Evolutionary conservation across 768 basidiomycete species (phyloP).

Genomic region (Termitomyces sp.): DNA sequence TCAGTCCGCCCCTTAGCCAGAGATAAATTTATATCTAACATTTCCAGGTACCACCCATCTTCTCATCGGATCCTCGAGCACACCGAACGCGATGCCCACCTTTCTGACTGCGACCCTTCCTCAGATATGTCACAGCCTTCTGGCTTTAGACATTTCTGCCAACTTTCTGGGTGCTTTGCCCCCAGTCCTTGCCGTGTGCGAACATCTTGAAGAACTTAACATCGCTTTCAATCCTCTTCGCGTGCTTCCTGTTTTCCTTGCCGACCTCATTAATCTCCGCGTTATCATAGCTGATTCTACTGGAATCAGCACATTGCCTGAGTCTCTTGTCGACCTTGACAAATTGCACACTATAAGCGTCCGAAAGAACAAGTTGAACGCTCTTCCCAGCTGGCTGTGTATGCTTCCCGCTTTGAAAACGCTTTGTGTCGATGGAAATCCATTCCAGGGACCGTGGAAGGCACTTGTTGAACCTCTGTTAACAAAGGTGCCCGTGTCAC

Average conservation of each 20-base stretch:
- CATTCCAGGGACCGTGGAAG: constrained; percentile 93
- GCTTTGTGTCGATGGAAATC: constrained; percentile 91
- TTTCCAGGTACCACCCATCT: constrained; percentile 87
- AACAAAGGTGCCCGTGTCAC: constrained; percentile 55
- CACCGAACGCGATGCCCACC: constrained; percentile 71
- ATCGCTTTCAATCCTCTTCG: constrained; percentile 88
- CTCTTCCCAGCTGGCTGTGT: constrained; percentile 94
- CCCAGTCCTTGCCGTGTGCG: constrained; percentile 75
- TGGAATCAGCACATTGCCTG: constrained; percentile 73
- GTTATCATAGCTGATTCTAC: constrained; percentile 94
- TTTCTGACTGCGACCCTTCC: constrained; percentile 73
- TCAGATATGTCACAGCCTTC: constrained; percentile 69
- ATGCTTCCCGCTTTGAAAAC: constrained; percentile 81
- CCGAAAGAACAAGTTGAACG: constrained; percentile 82
- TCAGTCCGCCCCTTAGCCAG: constrained; percentile 31
- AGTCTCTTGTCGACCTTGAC: constrained; percentile 66
- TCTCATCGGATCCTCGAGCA: constrained; percentile 76
- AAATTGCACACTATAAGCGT: constrained; percentile 87
- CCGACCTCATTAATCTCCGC: constrained; percentile 69
- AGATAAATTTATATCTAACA: constrained; percentile 5
- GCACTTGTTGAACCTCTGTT: constrained; percentile 84
- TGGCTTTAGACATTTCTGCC: constrained; percentile 91
- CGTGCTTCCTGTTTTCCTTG: constrained; percentile 87
- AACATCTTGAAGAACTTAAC: constrained; percentile 88
- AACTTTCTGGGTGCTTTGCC: constrained; percentile 86